A percentile compares a stretch with the other conserved stretches of the same genome.
phyloP scores from a whole-genome alignment of 176 grass and related monocot genomes.

The Eragrostis nindensis region DNA sequence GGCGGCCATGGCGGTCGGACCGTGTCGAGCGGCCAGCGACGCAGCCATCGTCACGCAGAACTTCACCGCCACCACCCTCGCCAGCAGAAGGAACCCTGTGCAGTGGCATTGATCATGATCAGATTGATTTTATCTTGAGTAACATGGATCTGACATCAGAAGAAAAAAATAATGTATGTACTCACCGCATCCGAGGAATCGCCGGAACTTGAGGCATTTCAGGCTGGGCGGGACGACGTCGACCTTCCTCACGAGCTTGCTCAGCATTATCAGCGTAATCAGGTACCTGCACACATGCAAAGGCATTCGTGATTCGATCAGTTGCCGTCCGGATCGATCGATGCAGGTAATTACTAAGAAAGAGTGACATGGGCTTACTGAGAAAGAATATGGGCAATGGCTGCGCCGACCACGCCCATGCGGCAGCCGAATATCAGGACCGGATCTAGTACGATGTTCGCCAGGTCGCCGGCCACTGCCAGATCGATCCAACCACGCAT shows the following conservation, averaged over 20 bases:
- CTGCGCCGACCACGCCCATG: constrained; percentile 81
- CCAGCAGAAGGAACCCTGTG: constrained; percentile 81
- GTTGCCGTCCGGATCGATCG: neutral
- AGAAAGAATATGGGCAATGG: constrained; percentile 85
- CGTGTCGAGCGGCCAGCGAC: constrained; percentile 74
- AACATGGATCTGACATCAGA: too few species aligned
- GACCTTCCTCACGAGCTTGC: constrained; percentile 66
- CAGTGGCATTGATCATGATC: neutral
- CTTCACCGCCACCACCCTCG: constrained; percentile 87
- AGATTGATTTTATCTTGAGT: neutral
- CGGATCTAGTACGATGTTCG: constrained; percentile 84
- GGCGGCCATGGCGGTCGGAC: constrained; percentile 68
- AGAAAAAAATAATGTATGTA: neutral
- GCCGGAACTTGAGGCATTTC: constrained; percentile 75
- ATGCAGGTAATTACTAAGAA: constrained; percentile 43
- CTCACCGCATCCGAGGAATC: constrained; percentile 89
- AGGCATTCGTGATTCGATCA: neutral
- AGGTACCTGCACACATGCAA: constrained; percentile 57
- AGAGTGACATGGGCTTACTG: constrained; percentile 76
- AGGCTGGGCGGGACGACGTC: constrained; percentile 75
- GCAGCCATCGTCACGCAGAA: constrained; percentile 89
- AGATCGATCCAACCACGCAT: neutral
- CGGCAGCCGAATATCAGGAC: constrained; percentile 83
- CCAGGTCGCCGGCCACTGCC: neutral
- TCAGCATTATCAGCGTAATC: constrained; percentile 74